Conservation (phyloP, 2,329 filamentous ascomycete species). For the Aspergillus aculeatinus region DNA sequence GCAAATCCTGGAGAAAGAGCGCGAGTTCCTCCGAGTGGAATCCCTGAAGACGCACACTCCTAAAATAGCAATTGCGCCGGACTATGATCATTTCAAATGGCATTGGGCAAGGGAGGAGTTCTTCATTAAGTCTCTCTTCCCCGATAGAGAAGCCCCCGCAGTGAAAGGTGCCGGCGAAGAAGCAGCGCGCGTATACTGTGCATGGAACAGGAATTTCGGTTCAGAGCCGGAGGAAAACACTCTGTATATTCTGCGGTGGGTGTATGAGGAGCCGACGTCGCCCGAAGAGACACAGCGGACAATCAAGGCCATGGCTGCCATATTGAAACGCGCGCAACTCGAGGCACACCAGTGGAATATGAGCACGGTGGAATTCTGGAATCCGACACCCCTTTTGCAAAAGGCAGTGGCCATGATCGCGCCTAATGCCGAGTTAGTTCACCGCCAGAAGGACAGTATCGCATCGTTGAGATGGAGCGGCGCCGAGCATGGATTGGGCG, state of each 20-base stretch:
- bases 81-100: slow-evolving; percentile 69
- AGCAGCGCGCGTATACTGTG: slow-evolving; percentile 38
- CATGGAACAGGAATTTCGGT: slow-evolving; percentile 44
- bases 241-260: slow-evolving; percentile 45
- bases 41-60: slow-evolving; percentile 42
- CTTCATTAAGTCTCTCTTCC: slow-evolving; percentile 64
- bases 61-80: slow-evolving; percentile 67
- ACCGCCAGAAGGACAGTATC: slow-evolving; percentile 49
- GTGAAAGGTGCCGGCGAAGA: slow-evolving; percentile 70
- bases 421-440: slow-evolving; percentile 39
- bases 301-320: slow-evolving; percentile 57
- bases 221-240: slow-evolving; percentile 37
- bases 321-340: slow-evolving; percentile 65
- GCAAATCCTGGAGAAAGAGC: slow-evolving; percentile 66
- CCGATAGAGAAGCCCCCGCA: slow-evolving; percentile 48
- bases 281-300: slow-evolving; percentile 48
- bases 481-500: slow-evolving; percentile 34
- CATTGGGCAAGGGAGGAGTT: slow-evolving; percentile 80
- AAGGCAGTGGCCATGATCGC: slow-evolving; percentile 43
- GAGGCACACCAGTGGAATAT: slow-evolving; percentile 73
- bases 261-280: slow-evolving; percentile 41
- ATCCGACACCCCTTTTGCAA: slow-evolving; percentile 61
- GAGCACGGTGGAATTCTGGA: slow-evolving; percentile 76
- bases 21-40: slow-evolving; percentile 57
- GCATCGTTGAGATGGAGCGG: slow-evolving; percentile 49